Base-by-base conservation (phyloP, 768 basidiomycete species). In the Kwoniella dejecticola region DNA sequence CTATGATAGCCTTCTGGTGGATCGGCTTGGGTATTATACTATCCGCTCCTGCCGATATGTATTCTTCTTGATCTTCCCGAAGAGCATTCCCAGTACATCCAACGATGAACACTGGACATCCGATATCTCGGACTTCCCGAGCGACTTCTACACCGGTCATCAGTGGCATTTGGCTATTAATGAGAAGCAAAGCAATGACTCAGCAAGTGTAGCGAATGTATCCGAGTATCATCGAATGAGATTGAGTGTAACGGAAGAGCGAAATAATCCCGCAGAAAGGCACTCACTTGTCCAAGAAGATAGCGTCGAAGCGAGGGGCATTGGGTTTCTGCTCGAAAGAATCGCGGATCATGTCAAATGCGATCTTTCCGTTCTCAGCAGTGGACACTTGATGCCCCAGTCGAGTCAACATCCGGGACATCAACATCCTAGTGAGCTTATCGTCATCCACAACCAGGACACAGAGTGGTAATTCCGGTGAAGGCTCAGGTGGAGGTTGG, bases 1-100 rank as follows among this genome's bases (percentile, higher is more conserved):
- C 71, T 15, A 63, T 46, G 21, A 78, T 63, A 3, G 60, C 38
- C 48, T 70, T 68, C 42, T 78, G 72, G 52, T 76, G 74, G 24
- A 78, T 69, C 10, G 77, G 77, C 61, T 78, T 78, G 4, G 77
- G 69, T 8, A 78, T 64, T 29, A 78, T 75, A 48, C 65, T 69
- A 54, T 78, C 77, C n/a, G 77, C 75, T 13, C 77, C 77, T 15
- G 75, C 77, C 2, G 63, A 66, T 17, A 76, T 61, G 49, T 78
- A 78, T 59, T 76, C 70, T 21, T 75, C 73, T 55, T 76, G 77
- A 62, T 79, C 77, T 47, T 79, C 76, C n/a, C 73, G 53, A 24
- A 77, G 48, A 15, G 77, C 77, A 52, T 79, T 79, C 12, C 77
- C 77, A 0, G 76, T 79, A 52, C 72, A 75, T 24, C 77, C 77